Evolutionary conservation across 257 asterid genomes (phyloP), one percentile per base, ranked within the genome.

Genomic region (Verbascum thapsus): DNA sequence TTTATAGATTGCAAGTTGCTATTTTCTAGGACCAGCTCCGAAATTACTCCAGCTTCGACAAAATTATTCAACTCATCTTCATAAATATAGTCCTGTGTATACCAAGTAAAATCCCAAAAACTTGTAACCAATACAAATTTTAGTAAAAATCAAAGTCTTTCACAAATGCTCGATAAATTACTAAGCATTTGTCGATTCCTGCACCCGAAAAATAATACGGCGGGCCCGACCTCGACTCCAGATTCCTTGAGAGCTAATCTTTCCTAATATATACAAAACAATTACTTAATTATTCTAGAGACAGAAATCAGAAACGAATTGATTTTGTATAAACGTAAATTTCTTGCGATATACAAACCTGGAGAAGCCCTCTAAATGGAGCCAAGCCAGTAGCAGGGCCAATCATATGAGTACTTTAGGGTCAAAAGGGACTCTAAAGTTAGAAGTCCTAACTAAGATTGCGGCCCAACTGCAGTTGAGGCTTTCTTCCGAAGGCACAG

Each of bases 331-430:
- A n/a, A 64, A 58, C 13, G 23, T 17, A 1, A 26, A n/a, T n/a
- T n/a, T n/a, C n/a, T n/a, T n/a, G n/a, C n/a, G n/a, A n/a, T n/a
- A 42, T 26, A 58, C 86, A 61, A 74, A 91, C 98, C 98, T 91
- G 99, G 71, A 92, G 95, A 75, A 92, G 89, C 42, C 99, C 99
- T 68, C 99, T 85, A 70, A 92, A 92, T 47, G 99, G 99, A 74
- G 99, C 99, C 78, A 92, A 80, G 58, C 99, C 99, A 57, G 99
- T 92, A 52, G 97, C 99, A 60, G 99, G 99, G 38, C 99, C 99
- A 2, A 92, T 74, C 99, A 92, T 34, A 92, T 73, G 1, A 97
- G 99, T 34, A 87, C 84, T 76, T 78, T 82, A 52, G 92, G 71
- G 77, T 89, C 95, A 64, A 87, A 19, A 16, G 99, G 99, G 59